Percentiles rank a stretch among this genome's conserved stretches.
Conservation (phyloP, 2,329 filamentous ascomycete genomes). For the Xenosphaeropsis pyriputrescens region DNA sequence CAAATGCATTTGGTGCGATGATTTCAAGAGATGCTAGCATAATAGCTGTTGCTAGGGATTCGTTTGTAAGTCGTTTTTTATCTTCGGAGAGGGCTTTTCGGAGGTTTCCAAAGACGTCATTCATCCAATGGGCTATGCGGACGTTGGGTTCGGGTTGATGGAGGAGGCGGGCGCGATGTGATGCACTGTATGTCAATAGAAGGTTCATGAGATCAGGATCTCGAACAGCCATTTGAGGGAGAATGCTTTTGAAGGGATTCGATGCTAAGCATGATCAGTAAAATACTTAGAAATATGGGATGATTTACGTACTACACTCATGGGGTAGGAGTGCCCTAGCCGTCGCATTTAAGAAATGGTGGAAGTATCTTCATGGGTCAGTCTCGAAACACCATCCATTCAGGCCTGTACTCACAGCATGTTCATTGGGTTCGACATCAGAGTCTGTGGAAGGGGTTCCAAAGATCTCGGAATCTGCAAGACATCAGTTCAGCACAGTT, state of each 20-base stretch:
- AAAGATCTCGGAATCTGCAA: constrained; percentile 18
- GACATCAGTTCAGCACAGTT: background rate
- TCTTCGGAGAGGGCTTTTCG: constrained; percentile 49
- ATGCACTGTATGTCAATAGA: constrained; percentile 71
- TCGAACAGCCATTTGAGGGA: constrained; percentile 47
- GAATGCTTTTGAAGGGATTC: constrained; percentile 35
- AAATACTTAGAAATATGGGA: too few relatives aligned
- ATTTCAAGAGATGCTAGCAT: constrained; percentile 78
- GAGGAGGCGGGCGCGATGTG: constrained; percentile 62
- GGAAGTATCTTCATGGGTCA: constrained; percentile 31
- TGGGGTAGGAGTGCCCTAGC: constrained; percentile 1
- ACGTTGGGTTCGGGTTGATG: constrained; percentile 60
- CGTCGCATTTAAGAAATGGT: constrained; percentile 28
- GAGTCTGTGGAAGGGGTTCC: constrained; percentile 30
- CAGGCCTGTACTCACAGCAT: constrained; percentile 28
- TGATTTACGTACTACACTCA: background rate
- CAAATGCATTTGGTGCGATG: constrained; percentile 68
- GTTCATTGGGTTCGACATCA: constrained; percentile 66
- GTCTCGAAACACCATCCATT: too few relatives aligned
- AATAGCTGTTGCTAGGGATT: constrained; percentile 66
- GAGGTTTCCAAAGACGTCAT: constrained; percentile 62
- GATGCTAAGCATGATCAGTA: constrained; percentile 19
- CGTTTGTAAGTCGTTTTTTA: constrained; percentile 50
- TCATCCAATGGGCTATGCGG: constrained; percentile 68
- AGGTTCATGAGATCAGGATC: constrained; percentile 63